These are phyloP conservation scores for Penicillium chermesinum DNA, from an alignment of 495 filamentous ascomycete genomes.

Conservation along the genomic window DNA sequence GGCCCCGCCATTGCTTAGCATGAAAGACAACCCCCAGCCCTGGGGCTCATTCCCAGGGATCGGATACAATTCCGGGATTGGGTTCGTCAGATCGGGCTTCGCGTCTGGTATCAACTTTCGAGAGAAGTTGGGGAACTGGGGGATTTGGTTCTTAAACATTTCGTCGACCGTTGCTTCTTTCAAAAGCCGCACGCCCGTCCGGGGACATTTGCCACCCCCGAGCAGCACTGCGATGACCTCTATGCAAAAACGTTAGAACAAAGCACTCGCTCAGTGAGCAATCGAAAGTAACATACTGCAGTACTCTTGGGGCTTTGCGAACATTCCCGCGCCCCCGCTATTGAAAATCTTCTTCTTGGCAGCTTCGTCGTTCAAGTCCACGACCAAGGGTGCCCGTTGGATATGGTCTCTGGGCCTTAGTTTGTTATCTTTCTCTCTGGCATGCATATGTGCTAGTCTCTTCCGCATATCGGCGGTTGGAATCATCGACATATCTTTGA, in stretches of 20 bases:
- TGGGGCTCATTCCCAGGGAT: constrained; percentile 41
- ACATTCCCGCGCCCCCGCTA: constrained; percentile 53
- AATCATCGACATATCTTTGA: constrained; percentile 51
- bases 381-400: constrained; percentile 37
- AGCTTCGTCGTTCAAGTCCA: constrained; percentile 22
- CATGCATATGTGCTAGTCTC: constrained; percentile 48
- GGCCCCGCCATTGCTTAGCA: constrained; percentile 33
- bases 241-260: too few relatives aligned
- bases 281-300: constrained; percentile 34
- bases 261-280: too few relatives aligned
- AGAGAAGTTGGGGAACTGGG: constrained; percentile 46
- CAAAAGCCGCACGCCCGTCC: constrained; percentile 44
- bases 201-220: constrained; percentile 46
- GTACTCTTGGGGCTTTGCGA: constrained; percentile 51
- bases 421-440: constrained; percentile 33
- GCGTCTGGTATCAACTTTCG: constrained; percentile 38
- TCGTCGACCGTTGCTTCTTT: constrained; percentile 45
- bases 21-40: constrained; percentile 57
- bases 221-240: constrained; percentile 45
- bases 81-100: constrained; percentile 49
- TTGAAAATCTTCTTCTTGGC: constrained; percentile 39
- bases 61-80: constrained; percentile 45
- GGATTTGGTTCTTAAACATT: constrained; percentile 61
- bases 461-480: constrained; percentile 46
- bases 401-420: constrained; percentile 44